phyloP scores from a whole-genome alignment of 495 filamentous ascomycete species.

The Tuber borchii region DNA sequence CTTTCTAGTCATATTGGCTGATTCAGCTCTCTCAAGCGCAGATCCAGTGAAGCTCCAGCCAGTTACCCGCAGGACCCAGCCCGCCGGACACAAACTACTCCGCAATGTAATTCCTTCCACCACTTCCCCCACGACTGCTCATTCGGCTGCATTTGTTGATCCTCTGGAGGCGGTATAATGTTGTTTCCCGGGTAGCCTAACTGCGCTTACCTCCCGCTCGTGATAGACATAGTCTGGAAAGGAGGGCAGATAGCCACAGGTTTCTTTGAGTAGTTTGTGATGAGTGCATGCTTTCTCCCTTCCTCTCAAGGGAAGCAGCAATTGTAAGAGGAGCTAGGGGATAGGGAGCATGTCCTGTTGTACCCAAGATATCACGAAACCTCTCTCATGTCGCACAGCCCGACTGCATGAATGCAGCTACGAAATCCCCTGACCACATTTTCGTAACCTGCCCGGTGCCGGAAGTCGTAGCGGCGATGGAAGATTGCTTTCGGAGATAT shows the following conservation, averaged over 20 bases:
- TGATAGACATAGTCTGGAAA: conserved; percentile 49
- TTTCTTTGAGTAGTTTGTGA: conserved; percentile 49
- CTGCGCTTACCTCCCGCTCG: no score
- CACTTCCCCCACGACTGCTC: conserved; percentile 29
- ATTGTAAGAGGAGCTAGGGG: conserved; percentile 8
- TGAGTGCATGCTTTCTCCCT: conserved; percentile 45
- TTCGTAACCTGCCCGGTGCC: conserved; percentile 45
- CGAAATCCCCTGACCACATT: conserved; percentile 10
- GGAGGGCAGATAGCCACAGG: conserved; percentile 36
- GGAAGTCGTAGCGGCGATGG: conserved; percentile 41
- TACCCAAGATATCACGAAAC: conserved; percentile 47
- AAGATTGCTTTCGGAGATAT: conserved; percentile 43
- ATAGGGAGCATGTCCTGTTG: conserved; percentile 51
- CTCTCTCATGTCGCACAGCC: conserved; percentile 47
- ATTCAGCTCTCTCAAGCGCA: no score
- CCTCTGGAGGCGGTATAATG: conserved; percentile 23
- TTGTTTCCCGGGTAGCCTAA: no score
- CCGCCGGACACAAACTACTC: no score
- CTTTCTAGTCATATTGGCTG: no score
- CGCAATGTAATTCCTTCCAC: no score
- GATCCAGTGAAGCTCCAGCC: no score
- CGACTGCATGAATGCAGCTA: conserved; percentile 50
- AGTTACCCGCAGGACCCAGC: no score
- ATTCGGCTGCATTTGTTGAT: conserved; percentile 17
- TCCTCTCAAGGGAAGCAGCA: conserved; percentile 18